Base-by-base conservation (phyloP, 2,329 filamentous ascomycete species). In the Penicillium sp. region DNA sequence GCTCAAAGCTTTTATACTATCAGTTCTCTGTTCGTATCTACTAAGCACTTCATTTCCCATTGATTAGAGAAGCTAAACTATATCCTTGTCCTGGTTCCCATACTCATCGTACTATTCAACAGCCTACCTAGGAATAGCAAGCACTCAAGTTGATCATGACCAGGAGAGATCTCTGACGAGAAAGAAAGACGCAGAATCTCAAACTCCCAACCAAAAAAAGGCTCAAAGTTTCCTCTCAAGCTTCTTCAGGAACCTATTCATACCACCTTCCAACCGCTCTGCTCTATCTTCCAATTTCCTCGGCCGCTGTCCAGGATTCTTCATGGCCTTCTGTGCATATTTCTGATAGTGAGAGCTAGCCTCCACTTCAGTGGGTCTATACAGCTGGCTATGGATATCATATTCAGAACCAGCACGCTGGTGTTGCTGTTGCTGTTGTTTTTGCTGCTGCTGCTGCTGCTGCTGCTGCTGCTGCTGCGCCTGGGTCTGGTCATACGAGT, bases 361-460 rank as follows among this genome's bases (percentile, higher is more conserved):
- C 59, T 81, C 78, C 16, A 68, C 68, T 51, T 78, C 75, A 0
- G 78, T 79, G 1, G 78, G 78, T 48, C 75, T 67, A 56, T 80
- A 81, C 15, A 79, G 64, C 59, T 80, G 79, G 40, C 65, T 73
- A 63, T 81, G 79, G 10, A 80, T 65, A 58, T 76, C 73, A 55
- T 79, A 80, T 38, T 73, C 72, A 15, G 62, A 72, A 9, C 46
- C 53, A 58, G 51, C 58, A 41, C 60, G 60, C n/a, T 57, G 58
- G 49, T 60, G 47, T 50, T 63, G 60, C 25, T 61, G 60, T 5
- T 68, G 59, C 43, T 75, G 72, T 31, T 38, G 25, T 6, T 31
- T 10, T 31, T 23, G 57, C 3, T 40, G 11, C 3, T 41, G 63
- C 13, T 27, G 25, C 25, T 27, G 25, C 7, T 68, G 59, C 44